Evolutionary conservation across 495 filamentous ascomycete genomes (phyloP), one percentile per base, ranked within the genome.

Genomic region (Xeromyces bisporus): DNA sequence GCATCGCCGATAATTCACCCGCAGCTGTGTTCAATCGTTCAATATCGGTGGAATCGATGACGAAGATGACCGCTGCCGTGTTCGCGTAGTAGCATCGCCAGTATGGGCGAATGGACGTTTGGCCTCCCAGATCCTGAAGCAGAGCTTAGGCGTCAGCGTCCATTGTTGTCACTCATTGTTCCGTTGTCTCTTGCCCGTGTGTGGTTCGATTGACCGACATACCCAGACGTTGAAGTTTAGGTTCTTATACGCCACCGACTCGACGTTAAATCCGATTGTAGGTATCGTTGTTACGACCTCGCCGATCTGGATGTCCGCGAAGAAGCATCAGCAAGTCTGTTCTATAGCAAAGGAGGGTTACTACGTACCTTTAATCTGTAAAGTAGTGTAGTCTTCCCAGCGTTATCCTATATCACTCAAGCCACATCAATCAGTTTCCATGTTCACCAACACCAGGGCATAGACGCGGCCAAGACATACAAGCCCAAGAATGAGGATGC

Each of bases 1-100:
- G 55, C 91, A 97, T 97, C 2, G 86, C 81, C 24, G 79, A 71
- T 21, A 97, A 62, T 54, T 97, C 89, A 43, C 93, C 89, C 6
- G 84, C 73, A 1, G 89, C 89, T 1, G 84, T 96, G 28, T 80
- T 75, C 26, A 97, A 60, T 27, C 89, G 80, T 39, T 93, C 82
- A 45, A 94, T 86, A 70, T 97, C 89, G 35, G 89, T 96, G 27
- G 79, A 85, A 48, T 97, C 89, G 46, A 97, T 87, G 34, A 97
- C 89, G 57, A 97, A 97, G 42, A 97, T 79, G 36, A 97, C 91
- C 9, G 89, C 89, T n/a, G 91, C 89, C 2, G 91, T 97, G 60
- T 96, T 94, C 46, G 89, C 86, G 50, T 96, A 97, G 67, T 97
- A 97, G 56, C 91, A 96, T 44, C 89, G 73, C 89, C 89, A 97